A percentile compares a stretch with the other conserved stretches of the same genome.
Conservation (phyloP, 2,329 filamentous ascomycete species). For the Colletotrichum sp. region DNA sequence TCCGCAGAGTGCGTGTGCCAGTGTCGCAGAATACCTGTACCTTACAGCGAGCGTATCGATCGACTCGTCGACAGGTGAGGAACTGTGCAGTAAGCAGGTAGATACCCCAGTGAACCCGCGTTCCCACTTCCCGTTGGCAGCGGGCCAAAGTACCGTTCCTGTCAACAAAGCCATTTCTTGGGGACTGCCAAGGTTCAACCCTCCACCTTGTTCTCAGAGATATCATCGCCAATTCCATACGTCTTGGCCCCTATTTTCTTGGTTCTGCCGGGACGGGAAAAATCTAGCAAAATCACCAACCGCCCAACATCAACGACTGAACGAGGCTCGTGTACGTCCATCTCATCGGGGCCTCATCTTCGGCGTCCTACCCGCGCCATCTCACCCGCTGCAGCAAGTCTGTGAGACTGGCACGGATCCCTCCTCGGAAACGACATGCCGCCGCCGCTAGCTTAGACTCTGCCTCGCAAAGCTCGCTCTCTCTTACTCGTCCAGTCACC, state of each 20-base stretch:
- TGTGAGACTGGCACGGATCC: constrained; percentile 21
- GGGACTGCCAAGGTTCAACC: not conserved
- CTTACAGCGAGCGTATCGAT: not conserved
- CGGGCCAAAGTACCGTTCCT: not conserved
- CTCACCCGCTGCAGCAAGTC: constrained; percentile 8
- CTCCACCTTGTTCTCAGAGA: not conserved
- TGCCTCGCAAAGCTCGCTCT: not conserved
- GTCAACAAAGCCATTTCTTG: not conserved
- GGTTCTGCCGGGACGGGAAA: not conserved
- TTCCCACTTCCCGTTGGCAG: not conserved
- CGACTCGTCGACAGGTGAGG: not conserved
- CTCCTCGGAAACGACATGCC: constrained; percentile 17
- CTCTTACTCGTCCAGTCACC: not conserved
- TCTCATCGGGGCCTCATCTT: constrained; percentile 12
- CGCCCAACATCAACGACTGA: not conserved
- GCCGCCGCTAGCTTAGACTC: constrained; percentile 14
- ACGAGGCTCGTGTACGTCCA: not conserved
- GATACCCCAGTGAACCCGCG: not conserved
- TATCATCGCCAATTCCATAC: not conserved
- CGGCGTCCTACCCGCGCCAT: constrained; percentile 2
- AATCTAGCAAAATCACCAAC: not conserved
- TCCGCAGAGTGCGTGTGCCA: not conserved
- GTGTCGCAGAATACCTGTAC: not conserved
- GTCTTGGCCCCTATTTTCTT: not conserved
- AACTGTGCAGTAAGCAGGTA: not conserved